Base-by-base conservation (phyloP, 345 rosid species). In the Leavenworthia alabamica region DNA sequence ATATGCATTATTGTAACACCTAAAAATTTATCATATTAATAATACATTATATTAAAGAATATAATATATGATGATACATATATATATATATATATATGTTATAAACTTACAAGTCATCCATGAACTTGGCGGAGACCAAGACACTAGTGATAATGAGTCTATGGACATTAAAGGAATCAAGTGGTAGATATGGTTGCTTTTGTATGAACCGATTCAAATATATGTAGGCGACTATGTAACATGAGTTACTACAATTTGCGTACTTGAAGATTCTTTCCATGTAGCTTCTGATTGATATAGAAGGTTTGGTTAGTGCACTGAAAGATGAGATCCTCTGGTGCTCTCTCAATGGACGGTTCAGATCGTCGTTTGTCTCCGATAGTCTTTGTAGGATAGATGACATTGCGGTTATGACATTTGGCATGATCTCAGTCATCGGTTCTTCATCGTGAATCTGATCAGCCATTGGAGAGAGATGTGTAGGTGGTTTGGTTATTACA, bases 81-180 rank as follows among this genome's bases (percentile, higher is more conserved):
- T n/a, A n/a, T n/a, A n/a, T n/a, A n/a, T n/a, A n/a, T n/a, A n/a
- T n/a, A n/a, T n/a, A n/a, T n/a, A n/a, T n/a, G n/a, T n/a, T n/a
- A n/a, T n/a, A n/a, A n/a, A n/a, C 87, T 86, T 78, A 86, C 94
- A 78, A 68, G 62, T 83, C 94, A 71, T 86, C 90, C 94, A 83
- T 79, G 83, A 86, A 86, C 75, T 86, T 86, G 44, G 80, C 88
- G 42, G 94, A 80, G 71, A 86, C 75, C 83, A 86, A 56, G 63
- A 83, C 90, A 33, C 90, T 86, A 61, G 94, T 77, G 15, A 86
- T 83, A 14, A 86, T 83, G 55, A 86, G 71, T 27, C 94, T 65
- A 43, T 86, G 94, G 7, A 83, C 86, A 52, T 79, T 86, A 77
- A 75, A 79, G 14, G 84, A 86, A 62, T 73, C 79, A 75, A 86